These are phyloP conservation scores for Leccinum imitatum DNA, from an alignment of 768 basidiomycete genomes.

Conservation along the genomic window DNA sequence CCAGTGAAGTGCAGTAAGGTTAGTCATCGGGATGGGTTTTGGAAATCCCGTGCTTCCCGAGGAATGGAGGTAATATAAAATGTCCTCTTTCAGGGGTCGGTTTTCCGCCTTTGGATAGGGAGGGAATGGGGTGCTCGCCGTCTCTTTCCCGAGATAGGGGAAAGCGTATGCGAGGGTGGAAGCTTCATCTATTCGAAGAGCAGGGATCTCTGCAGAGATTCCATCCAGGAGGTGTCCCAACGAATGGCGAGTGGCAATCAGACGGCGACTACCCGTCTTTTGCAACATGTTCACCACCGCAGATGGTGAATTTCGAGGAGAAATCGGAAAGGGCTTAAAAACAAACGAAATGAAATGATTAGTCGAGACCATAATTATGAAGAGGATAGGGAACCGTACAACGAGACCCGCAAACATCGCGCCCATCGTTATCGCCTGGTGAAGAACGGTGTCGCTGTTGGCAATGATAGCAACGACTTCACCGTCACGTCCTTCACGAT, in stretches of 20 bases:
- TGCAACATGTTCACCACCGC: no score
- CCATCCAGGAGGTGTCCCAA: conserved; percentile 32
- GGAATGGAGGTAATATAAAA: conserved; percentile 43
- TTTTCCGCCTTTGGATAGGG: conserved; percentile 10
- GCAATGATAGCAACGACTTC: conserved; percentile 39
- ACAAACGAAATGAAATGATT: background rate
- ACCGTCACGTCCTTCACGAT: conserved; percentile 31
- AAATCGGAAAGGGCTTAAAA: no score
- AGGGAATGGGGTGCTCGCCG: background rate
- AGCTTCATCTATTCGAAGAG: conserved; percentile 15
- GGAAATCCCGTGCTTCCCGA: conserved; percentile 52
- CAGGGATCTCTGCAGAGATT: conserved; percentile 24
- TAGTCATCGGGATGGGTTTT: conserved; percentile 39
- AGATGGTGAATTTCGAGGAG: no score
- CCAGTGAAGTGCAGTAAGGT: conserved; percentile 34
- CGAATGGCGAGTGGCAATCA: conserved; percentile 36
- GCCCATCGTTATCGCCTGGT: conserved; percentile 42
- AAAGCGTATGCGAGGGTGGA: conserved; percentile 12
- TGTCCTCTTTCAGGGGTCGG: conserved; percentile 17
- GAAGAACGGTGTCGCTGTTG: conserved; percentile 40
- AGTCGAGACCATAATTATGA: background rate
- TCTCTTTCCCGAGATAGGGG: conserved; percentile 9
- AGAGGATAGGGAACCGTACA: background rate
- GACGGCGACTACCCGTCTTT: conserved; percentile 29
- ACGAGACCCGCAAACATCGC: conserved; percentile 21